A percentile compares a stretch with the other conserved stretches of the same genome.
These are phyloP conservation scores for Chytriomyces sp. DNA, from an alignment of 192 early-diverging fungal species.

Conservation along the genomic window DNA sequence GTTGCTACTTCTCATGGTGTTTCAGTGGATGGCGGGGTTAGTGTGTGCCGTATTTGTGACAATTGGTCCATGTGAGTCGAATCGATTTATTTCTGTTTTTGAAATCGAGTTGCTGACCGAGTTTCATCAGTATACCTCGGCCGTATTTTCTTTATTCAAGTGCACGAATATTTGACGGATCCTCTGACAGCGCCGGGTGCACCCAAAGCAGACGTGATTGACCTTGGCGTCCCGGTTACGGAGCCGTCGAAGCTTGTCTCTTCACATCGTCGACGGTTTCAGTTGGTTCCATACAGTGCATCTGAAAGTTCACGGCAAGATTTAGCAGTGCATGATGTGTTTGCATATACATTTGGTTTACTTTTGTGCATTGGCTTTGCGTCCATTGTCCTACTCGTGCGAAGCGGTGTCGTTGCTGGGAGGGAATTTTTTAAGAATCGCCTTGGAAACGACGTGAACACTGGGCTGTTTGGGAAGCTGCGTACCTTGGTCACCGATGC, in stretches of 20 bases:
- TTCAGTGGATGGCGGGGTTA: conserved; percentile 22
- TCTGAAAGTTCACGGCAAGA: conserved; percentile 41
- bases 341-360: conserved; percentile 74
- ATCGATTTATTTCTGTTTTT: neutral
- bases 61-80: conserved; percentile 6
- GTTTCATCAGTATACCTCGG: conserved; percentile 62
- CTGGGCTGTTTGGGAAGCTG: neutral
- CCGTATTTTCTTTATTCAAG: conserved; percentile 45
- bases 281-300: neutral
- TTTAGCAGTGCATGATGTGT: conserved; percentile 76
- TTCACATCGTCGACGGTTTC: too few relatives aligned
- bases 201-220: neutral
- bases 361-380: conserved; percentile 45
- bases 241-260: too few relatives aligned
- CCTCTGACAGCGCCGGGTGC: conserved; percentile 4
- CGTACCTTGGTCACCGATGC: neutral
- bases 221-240: too few relatives aligned
- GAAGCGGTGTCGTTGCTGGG: neutral
- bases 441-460: neutral
- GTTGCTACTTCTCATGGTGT: conserved; percentile 29
- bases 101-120: neutral
- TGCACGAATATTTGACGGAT: conserved; percentile 25
- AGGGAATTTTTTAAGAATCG: neutral
- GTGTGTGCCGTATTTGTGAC: conserved; percentile 8
- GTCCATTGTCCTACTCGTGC: neutral